Evolutionary conservation across 768 basidiomycete genomes (phyloP), one percentile per base, ranked within the genome.

Genomic region (Kwoniella sp.): DNA sequence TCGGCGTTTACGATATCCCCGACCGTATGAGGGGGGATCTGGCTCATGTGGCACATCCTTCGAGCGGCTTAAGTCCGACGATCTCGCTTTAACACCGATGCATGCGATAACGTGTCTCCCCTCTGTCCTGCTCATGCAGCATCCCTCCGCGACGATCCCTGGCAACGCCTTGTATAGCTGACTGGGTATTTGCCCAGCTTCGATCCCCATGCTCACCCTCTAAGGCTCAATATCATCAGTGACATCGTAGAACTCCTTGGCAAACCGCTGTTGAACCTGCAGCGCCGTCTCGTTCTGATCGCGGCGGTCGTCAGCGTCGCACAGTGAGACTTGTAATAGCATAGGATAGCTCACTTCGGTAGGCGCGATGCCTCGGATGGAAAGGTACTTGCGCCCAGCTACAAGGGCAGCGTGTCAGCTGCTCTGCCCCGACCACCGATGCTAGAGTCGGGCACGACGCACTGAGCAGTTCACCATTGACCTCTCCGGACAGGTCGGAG

Each of bases 181-280:
- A n/a, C n/a, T n/a, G n/a, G n/a, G n/a, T n/a, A n/a, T n/a, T n/a
- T n/a, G n/a, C n/a, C n/a, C n/a, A n/a, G n/a, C n/a, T n/a, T n/a
- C n/a, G n/a, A n/a, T n/a, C n/a, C n/a, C n/a, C n/a, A n/a, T n/a
- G n/a, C n/a, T 25, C 40, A 14, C 25, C 23, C 32, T 22, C 34
- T 50, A 49, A 26, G 60, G 58, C 15, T 58, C 53, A 8, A 56
- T 51, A 27, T 66, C 67, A 23, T 69, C 67, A 3, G 60, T 61
- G 14, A 45, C 57, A 28, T 81, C 81, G 64, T 90, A 93, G 70
- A 92, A 89, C 67, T 92, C 90, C 62, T 79, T 80, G 40, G 89
- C 84, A 38, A 95, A 81, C 46, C 87, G 78, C 62, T 83, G 81
- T 71, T 95, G 91, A 0, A 84, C 84, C 28, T 88, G 81, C 34